Evolutionary conservation across 441 rosid genomes (phyloP).

Genomic region (Populus trichocarpa): DNA sequence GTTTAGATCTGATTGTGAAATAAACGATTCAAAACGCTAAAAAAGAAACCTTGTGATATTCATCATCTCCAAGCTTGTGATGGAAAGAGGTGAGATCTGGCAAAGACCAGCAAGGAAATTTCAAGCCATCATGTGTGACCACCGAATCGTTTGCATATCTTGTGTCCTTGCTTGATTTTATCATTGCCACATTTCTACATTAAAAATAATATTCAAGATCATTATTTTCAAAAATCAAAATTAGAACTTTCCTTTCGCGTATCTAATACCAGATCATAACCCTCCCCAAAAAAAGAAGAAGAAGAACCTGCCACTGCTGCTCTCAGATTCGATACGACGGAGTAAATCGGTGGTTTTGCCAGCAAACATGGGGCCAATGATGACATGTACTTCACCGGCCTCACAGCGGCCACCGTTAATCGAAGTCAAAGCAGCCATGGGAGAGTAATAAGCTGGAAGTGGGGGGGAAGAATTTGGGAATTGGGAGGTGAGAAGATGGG

Average conservation of each 20-base stretch:
- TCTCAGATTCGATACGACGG: conserved; percentile 68
- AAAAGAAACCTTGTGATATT: conserved; percentile 51
- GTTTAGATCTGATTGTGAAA: background rate
- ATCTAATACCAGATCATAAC: background rate
- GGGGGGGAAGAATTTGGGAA: background rate
- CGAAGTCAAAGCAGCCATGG: conserved; percentile 40
- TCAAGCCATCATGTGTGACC: conserved; percentile 78
- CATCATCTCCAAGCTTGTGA: conserved; percentile 48
- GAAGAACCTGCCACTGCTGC: conserved; percentile 52
- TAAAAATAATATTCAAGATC: background rate
- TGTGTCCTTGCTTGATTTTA: conserved; percentile 76
- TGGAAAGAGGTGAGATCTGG: conserved; percentile 66
- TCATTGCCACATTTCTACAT: conserved; percentile 60
- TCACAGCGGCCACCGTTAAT: conserved; percentile 6
- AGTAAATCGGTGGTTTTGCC: conserved; percentile 93
- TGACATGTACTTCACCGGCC: conserved; percentile 71
- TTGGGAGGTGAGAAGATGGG: background rate
- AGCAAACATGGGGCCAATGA: conserved; percentile 87
- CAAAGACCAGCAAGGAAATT: conserved; percentile 78
- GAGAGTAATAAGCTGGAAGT: background rate
- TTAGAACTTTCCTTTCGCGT: conserved; percentile 21
- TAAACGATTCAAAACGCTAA: background rate
- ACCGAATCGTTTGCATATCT: conserved; percentile 76
- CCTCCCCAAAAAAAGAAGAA: background rate
- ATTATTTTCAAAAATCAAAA: background rate